Evolutionary conservation across 371 early-diverging fungal genomes (phyloP).

Genomic region (Mortierella sp.): DNA sequence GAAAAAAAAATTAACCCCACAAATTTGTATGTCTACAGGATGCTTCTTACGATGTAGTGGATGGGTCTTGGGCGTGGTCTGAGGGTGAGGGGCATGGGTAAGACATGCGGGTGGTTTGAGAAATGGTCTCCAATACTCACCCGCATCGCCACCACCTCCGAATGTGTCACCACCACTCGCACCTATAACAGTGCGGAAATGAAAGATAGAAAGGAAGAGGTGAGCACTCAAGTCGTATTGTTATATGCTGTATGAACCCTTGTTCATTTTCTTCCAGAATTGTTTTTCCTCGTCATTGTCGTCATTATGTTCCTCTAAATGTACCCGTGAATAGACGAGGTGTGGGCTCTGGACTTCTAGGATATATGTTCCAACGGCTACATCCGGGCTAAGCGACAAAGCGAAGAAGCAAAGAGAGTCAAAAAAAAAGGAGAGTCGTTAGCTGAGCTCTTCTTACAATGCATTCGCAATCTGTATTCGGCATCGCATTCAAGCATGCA

Average conservation of each 20-base stretch:
- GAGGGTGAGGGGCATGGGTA: conserved; percentile 30
- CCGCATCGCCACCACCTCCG: conserved; percentile 23
- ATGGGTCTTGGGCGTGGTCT: conserved; percentile 32
- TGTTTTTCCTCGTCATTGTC: not conserved
- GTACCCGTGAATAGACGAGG: conserved; percentile 30
- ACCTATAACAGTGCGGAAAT: conserved; percentile 11
- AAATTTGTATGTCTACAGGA: not conserved
- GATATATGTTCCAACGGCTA: conserved; percentile 34
- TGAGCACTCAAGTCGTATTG: not conserved
- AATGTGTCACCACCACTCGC: conserved; percentile 22
- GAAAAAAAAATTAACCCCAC: not conserved
- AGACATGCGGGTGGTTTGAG: not conserved
- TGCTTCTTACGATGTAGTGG: conserved; percentile 35
- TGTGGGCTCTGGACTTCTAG: conserved; percentile 34
- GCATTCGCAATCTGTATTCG: not conserved
- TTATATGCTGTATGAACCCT: too few species aligned
- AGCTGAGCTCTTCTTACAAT: not conserved
- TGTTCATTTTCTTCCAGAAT: too few species aligned
- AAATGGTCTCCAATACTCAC: conserved; percentile 37
- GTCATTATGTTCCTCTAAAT: not conserved
- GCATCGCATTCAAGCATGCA: not conserved
- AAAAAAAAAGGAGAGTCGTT: not conserved
- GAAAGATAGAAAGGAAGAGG: not conserved
- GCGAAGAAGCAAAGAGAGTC: not conserved
- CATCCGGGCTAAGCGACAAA: conserved; percentile 18